A percentile compares a stretch with the other conserved stretches of the same genome.
Conservation (phyloP, 805 yeast genomes). For the Zygoascus bituminiphila region DNA sequence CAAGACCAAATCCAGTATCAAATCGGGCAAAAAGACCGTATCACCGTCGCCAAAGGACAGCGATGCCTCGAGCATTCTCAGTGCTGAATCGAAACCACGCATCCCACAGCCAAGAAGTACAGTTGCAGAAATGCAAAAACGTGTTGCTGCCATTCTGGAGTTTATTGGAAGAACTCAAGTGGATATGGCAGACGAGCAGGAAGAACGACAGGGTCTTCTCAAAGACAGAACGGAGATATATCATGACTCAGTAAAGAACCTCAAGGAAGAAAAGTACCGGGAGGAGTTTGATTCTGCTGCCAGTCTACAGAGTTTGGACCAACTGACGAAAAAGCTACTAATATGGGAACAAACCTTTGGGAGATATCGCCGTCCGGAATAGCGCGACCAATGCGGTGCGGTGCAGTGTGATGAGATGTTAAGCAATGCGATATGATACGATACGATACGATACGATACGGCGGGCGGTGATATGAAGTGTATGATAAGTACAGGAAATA, state of each 20-base stretch:
- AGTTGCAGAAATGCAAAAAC: conserved; percentile 73
- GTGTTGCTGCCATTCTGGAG: conserved; percentile 85
- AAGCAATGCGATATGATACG: no score
- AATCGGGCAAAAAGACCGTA: not conserved
- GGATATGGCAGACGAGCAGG: conserved; percentile 69
- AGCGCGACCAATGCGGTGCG: no score
- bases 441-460: no score
- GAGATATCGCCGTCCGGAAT: no score
- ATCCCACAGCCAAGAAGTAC: conserved; percentile 69
- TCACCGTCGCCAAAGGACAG: not conserved
- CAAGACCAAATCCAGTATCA: not conserved
- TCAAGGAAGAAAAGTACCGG: not conserved
- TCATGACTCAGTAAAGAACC: not conserved
- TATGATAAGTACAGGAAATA: no score
- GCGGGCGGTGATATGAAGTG: no score
- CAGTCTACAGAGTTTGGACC: conserved; percentile 60
- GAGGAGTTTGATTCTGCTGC: conserved; percentile 23
- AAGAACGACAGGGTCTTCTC: conserved; percentile 44
- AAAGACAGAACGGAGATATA: conserved; percentile 26
- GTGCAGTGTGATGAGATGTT: no score
- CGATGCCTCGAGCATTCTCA: conserved; percentile 25
- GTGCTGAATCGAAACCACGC: conserved; percentile 64
- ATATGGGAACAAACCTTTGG: conserved; percentile 75
- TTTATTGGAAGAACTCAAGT: conserved; percentile 81
- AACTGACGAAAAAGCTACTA: conserved; percentile 59